Evolutionary conservation across 1,139 yeast genomes (phyloP), one percentile per base, ranked within the genome.

Genomic region (Tardiomyces depauwii): DNA sequence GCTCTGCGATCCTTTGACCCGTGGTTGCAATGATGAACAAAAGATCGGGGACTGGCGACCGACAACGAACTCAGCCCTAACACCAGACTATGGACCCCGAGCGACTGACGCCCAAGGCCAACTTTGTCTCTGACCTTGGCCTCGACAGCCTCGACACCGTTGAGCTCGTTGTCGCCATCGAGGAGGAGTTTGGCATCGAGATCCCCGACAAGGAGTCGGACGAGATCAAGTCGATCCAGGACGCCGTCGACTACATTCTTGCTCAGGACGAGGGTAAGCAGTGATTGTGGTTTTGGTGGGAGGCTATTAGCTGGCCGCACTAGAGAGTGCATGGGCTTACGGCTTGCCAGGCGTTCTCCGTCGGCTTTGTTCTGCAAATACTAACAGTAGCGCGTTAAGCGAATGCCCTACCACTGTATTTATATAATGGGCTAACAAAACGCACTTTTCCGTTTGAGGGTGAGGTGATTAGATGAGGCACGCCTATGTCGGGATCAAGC

Each of bases 171-270:
- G 86, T 85, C 84, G 93, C 86, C 58, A 76, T 84, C 49, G 94
- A 84, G 67, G 59, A 55, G 57, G 74, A 70, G 56, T 70, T 70
- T 55, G 67, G 70, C 53, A 71, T 74, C 51, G 86, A 82, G 64
- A 86, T 87, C 63, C 94, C 95, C 43, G 96, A 87, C 65, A 77
- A 81, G 56, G 91, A 84, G 64, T 91, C 95, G 43, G 95, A 87
- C 63, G 77, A 78, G 55, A 80, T 87, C 65, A 83, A 81, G 70
- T 83, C 94, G 25, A 88, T 87, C 51, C 84, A 86, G 48, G 94
- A 86, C 65, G 87, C 95, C 44, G 73, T 85, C 55, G 89, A 84
- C 58, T 82, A 80, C 66, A 81, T 87, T 55, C 67, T 80, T 53
- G 70, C 80, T 43, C 93, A 86, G 66, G 77, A 82, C 36, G 68